These are phyloP conservation scores for Oxytropis ochrocephala DNA, from an alignment of 306 rosid species.

Conservation along the genomic window DNA sequence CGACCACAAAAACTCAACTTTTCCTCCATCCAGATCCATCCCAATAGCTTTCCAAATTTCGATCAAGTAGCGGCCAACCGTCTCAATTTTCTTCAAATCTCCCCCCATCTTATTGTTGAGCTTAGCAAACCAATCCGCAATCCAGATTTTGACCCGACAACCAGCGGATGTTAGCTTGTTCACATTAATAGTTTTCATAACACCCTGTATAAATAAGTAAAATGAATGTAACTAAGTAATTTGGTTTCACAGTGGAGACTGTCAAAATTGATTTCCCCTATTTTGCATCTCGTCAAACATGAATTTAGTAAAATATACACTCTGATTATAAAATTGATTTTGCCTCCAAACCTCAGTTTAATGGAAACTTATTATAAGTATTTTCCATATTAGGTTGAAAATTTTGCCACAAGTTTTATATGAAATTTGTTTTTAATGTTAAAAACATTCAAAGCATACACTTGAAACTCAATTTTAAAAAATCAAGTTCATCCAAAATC, in stretches of 20 bases:
- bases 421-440: too few relatives aligned
- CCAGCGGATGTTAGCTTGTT: constrained; percentile 71
- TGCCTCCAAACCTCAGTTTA: not conserved
- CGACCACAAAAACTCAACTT: constrained; percentile 88
- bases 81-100: constrained; percentile 72
- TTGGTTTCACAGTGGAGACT: not conserved
- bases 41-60: constrained; percentile 88
- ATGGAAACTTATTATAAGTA: too few relatives aligned
- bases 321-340: not conserved
- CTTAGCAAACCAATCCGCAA: constrained; percentile 93
- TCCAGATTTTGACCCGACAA: constrained; percentile 79
- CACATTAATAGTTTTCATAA: constrained; percentile 46
- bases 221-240: not conserved
- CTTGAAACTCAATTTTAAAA: too few relatives aligned
- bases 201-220: constrained; percentile 43
- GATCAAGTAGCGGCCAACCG: constrained; percentile 60
- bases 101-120: constrained; percentile 84
- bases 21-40: constrained; percentile 75
- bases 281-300: too few relatives aligned
- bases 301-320: too few relatives aligned
- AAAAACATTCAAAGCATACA: too few relatives aligned
- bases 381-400: too few relatives aligned
- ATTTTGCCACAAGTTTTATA: too few relatives aligned
- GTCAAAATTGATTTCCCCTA: not conserved
- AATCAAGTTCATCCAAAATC: too few relatives aligned